phyloP scores from a whole-genome alignment of 768 basidiomycete species.

The Coprinopsis sp. region DNA sequence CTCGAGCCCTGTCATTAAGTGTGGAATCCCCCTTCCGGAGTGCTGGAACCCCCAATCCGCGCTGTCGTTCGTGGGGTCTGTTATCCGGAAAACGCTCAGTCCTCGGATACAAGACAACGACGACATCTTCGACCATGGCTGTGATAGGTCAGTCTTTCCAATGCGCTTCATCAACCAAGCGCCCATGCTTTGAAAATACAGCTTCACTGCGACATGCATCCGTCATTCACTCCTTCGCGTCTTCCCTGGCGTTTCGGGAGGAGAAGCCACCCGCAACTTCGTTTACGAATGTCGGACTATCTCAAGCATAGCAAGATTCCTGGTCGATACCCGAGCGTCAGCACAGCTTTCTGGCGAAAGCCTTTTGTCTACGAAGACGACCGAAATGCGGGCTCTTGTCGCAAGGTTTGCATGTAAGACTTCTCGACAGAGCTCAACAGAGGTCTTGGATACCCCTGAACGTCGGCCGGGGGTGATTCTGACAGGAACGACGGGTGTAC shows the following conservation, averaged over 20 bases:
- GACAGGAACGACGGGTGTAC: background rate
- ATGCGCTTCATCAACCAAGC: background rate
- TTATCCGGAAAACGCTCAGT: conserved; percentile 30
- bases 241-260: too few relatives aligned
- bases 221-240: conserved; percentile 33
- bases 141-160: conserved; percentile 28
- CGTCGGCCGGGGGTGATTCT: too few relatives aligned
- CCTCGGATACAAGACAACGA: conserved; percentile 22
- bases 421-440: too few relatives aligned
- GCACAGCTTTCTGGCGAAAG: too few relatives aligned
- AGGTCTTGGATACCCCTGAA: too few relatives aligned
- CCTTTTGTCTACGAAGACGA: too few relatives aligned
- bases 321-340: too few relatives aligned
- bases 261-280: too few relatives aligned
- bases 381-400: too few relatives aligned
- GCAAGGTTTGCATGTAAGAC: too few relatives aligned
- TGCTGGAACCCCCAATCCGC: conserved; percentile 20
- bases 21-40: conserved; percentile 20
- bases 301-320: too few relatives aligned
- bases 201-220: conserved; percentile 37
- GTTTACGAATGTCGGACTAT: too few relatives aligned
- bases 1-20: conserved; percentile 27
- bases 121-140: conserved; percentile 37
- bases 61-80: conserved; percentile 25
- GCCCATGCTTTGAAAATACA: conserved; percentile 11